Conservation (phyloP, 1,284 basidiomycete species). For the Naganishia cerealis region DNA sequence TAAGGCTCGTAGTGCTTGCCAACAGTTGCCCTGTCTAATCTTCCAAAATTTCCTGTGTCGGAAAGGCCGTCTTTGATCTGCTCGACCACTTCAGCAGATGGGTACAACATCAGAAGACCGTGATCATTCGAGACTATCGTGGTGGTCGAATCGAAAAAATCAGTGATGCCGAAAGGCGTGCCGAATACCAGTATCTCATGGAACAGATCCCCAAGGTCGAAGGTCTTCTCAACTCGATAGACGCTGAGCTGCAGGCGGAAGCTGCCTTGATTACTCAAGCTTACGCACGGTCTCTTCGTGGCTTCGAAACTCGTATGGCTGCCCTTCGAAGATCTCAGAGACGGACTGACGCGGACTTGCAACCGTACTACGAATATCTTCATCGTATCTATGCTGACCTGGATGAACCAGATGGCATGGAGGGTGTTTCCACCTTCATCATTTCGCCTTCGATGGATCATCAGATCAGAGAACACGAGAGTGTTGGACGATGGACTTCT, state of each 20-base stretch:
- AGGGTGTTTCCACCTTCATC: conserved; percentile 88
- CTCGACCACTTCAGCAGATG: conserved; percentile 94
- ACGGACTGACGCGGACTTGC: conserved; percentile 60
- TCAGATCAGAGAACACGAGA: conserved; percentile 97
- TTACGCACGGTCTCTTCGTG: conserved; percentile 90
- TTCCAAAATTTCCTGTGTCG: too few relatives aligned
- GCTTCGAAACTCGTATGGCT: conserved; percentile 79
- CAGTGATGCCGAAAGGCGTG: conserved; percentile 43
- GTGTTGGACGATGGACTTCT: conserved; percentile 93
- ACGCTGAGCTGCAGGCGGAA: conserved; percentile 84
- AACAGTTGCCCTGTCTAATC: neutral
- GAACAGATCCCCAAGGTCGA: conserved; percentile 70
- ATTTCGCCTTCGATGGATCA: conserved; percentile 88
- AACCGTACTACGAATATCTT: conserved; percentile 81
- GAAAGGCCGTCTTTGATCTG: conserved; percentile 83
- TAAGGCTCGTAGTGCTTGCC: conserved; percentile 45
- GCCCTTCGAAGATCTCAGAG: conserved; percentile 58
- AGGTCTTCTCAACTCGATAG: conserved; percentile 75
- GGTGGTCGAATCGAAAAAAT: conserved; percentile 42
- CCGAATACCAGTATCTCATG: conserved; percentile 17
- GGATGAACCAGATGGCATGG: conserved; percentile 99
- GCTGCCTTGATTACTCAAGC: conserved; percentile 92
- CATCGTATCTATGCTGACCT: conserved; percentile 95
- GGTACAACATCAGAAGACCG: conserved; percentile 64
- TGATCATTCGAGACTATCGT: conserved; percentile 39